A percentile compares a stretch with the other conserved stretches of the same genome.
These are phyloP conservation scores for Lodderomyces margitis DNA, from an alignment of 1,139 yeast species.

Conservation along the genomic window DNA sequence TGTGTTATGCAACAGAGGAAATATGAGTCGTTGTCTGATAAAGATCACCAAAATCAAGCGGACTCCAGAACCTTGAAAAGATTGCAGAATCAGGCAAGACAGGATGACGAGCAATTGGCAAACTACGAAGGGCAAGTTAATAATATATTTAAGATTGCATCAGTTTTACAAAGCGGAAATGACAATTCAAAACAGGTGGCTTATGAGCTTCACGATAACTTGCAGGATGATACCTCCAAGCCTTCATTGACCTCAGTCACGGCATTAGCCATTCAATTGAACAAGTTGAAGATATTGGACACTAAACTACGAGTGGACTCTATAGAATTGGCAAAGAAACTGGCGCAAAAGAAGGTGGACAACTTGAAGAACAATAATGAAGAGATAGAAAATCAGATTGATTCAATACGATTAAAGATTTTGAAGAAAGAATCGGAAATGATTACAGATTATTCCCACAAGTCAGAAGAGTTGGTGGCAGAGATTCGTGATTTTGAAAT, in stretches of 20 bases:
- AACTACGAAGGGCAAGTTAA: constrained; percentile 23
- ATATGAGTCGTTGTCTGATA: background rate
- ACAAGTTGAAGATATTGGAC: constrained; percentile 36
- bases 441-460: constrained; percentile 10
- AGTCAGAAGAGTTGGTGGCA: constrained; percentile 7
- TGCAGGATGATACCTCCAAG: constrained; percentile 19
- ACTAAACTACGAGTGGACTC: constrained; percentile 23
- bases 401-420: constrained; percentile 6
- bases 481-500: constrained; percentile 17
- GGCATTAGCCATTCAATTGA: constrained; percentile 41
- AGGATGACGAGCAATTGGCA: constrained; percentile 10
- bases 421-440: constrained; percentile 14
- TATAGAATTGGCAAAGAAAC: constrained; percentile 20
- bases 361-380: constrained; percentile 14
- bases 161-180: background rate
- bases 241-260: constrained; percentile 31
- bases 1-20: constrained; percentile 3
- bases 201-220: constrained; percentile 7
- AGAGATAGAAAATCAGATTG: constrained; percentile 8
- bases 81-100: constrained; percentile 9
- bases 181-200: constrained; percentile 7
- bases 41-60: background rate
- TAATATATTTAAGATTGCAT: constrained; percentile 22
- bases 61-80: background rate
- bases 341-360: constrained; percentile 18